Evolutionary conservation across 495 filamentous ascomycete genomes (phyloP).

Genomic region (Trichoderma erinaceum): DNA sequence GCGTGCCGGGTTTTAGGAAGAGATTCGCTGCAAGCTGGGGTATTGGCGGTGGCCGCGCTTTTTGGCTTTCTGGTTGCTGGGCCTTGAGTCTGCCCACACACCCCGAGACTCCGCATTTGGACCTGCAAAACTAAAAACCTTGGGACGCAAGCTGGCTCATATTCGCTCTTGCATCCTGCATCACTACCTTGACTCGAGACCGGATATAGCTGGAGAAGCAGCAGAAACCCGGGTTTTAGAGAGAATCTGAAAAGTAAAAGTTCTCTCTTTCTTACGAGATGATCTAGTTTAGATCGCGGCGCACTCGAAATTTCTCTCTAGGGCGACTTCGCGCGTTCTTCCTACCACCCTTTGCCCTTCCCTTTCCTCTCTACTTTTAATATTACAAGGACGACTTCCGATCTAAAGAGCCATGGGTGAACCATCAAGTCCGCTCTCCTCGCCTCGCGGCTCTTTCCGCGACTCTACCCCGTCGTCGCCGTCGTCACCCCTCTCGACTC

Average conservation of each 20-base stretch:
- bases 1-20: neutral
- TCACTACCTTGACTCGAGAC: neutral
- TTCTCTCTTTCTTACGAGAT: neutral
- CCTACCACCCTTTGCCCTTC: neutral
- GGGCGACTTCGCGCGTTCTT: neutral
- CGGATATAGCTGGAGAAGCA: neutral
- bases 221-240: neutral
- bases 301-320: neutral
- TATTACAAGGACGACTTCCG: neutral
- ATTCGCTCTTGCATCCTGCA: conserved; percentile 3
- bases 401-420: neutral
- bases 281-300: neutral
- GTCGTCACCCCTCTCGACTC: conserved; percentile 44
- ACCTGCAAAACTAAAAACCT: neutral
- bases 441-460: conserved; percentile 19
- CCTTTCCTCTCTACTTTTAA: neutral
- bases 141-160: conserved; percentile 2
- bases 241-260: neutral
- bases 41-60: conserved; percentile 4
- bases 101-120: conserved; percentile 7
- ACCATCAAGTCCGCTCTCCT: conserved; percentile 13
- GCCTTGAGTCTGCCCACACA: neutral
- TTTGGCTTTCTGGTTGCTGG: neutral
- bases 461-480: conserved; percentile 33
- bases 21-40: conserved; percentile 8